These are phyloP conservation scores for Diplodia mutila DNA, from an alignment of 2,329 filamentous ascomycete genomes.

Conservation along the genomic window DNA sequence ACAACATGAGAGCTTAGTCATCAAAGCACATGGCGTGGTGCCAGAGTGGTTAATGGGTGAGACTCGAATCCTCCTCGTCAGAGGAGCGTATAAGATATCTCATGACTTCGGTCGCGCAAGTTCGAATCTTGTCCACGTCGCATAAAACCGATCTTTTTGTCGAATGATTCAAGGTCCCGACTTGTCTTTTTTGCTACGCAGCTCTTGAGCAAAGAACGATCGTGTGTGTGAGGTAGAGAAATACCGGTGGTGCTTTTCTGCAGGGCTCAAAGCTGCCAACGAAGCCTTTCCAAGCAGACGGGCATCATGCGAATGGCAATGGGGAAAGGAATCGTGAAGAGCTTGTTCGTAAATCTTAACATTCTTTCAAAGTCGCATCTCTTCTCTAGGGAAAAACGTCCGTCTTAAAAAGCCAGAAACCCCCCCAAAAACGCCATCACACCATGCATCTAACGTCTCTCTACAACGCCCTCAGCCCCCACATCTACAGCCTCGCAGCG, in stretches of 20 bases:
- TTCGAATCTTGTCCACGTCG: neutral
- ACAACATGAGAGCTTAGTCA: too few species aligned
- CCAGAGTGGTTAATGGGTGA: neutral
- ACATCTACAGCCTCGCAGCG: neutral
- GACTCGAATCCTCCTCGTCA: neutral
- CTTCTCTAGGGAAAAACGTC: neutral
- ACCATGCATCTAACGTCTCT: neutral
- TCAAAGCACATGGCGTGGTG: neutral
- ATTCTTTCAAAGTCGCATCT: neutral
- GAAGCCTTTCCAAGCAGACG: neutral
- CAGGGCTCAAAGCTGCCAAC: too few species aligned
- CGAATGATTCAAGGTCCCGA: too few species aligned
- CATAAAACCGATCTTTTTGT: neutral
- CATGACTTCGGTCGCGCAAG: neutral
- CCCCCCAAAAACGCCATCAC: neutral
- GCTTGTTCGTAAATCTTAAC: neutral
- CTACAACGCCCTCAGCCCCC: neutral
- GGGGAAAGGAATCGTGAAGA: neutral
- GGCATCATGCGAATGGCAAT: too few species aligned
- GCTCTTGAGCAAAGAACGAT: too few species aligned
- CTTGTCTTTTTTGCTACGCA: too few species aligned
- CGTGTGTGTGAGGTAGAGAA: too few species aligned
- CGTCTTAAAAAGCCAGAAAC: neutral
- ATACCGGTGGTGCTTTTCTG: too few species aligned
- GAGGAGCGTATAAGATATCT: neutral